Conservation (phyloP, 495 filamentous ascomycete genomes). For the Penicillium verhagenii region DNA sequence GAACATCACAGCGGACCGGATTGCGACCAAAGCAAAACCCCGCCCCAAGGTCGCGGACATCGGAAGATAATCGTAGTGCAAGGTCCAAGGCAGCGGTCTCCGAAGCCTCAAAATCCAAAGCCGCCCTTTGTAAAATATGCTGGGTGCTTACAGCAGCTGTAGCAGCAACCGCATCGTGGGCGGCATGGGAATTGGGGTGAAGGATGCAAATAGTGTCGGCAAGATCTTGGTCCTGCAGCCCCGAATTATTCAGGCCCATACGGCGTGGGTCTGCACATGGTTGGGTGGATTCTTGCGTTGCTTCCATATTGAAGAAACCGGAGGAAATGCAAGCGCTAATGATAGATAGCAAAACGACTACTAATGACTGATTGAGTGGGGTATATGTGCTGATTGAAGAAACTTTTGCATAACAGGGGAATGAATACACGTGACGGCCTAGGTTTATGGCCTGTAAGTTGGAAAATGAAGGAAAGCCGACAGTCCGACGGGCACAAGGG, state of each 20-base stretch:
- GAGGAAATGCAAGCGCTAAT: conserved; percentile 15
- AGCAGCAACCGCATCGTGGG: conserved; percentile 62
- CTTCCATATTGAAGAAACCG: conserved; percentile 33
- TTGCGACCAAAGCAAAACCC: conserved; percentile 91
- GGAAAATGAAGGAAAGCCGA: background rate
- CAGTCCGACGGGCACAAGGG: background rate
- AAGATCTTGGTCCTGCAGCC: conserved; percentile 74
- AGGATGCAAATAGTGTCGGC: conserved; percentile 88
- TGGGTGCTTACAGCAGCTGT: conserved; percentile 44
- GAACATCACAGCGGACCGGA: conserved; percentile 65
- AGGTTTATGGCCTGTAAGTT: background rate
- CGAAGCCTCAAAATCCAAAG: conserved; percentile 34
- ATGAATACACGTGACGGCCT: conserved; percentile 14
- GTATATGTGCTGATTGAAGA: conserved; percentile 24
- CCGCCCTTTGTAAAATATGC: conserved; percentile 56
- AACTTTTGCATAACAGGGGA: conserved; percentile 22
- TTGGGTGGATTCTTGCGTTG: conserved; percentile 75
- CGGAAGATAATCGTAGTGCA: conserved; percentile 74
- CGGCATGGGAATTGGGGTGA: conserved; percentile 70
- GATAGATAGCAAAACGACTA: conserved; percentile 19
- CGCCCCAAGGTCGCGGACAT: conserved; percentile 56
- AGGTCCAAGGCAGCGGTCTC: conserved; percentile 61
- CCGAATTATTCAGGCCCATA: conserved; percentile 71
- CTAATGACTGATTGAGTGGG: conserved; percentile 18
- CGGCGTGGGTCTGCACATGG: conserved; percentile 76